phyloP scores from a whole-genome alignment of 2,329 filamentous ascomycete genomes.

The Lecanoromycetidae sp. region DNA sequence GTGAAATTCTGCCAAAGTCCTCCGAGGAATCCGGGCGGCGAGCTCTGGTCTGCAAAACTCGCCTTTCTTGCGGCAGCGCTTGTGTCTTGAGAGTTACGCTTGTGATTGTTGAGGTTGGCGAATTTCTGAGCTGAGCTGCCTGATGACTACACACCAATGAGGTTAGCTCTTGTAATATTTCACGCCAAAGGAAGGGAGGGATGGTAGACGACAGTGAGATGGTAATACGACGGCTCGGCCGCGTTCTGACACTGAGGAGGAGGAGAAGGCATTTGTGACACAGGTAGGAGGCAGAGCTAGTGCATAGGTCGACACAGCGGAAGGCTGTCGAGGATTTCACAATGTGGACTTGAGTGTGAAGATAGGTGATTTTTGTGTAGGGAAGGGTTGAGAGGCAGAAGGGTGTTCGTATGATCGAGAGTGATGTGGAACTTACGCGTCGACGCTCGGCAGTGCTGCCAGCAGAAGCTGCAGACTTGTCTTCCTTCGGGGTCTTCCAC shows the following conservation, averaged over 20 bases:
- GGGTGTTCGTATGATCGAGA: neutral
- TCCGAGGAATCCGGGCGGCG: constrained; percentile 27
- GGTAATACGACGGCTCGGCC: too few relatives aligned
- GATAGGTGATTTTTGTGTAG: too few relatives aligned
- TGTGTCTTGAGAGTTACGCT: constrained; percentile 31
- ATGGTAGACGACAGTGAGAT: neutral
- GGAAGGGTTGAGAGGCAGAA: neutral
- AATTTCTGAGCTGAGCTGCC: constrained; percentile 20
- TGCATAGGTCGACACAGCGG: too few relatives aligned
- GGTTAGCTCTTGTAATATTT: neutral
- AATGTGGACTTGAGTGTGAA: too few relatives aligned
- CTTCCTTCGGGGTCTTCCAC: neutral
- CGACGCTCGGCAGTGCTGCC: constrained; percentile 12
- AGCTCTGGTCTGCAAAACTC: constrained; percentile 35
- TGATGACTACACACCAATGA: constrained; percentile 10
- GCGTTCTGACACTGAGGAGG: too few relatives aligned
- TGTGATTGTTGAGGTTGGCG: constrained; percentile 32
- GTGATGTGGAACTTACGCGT: constrained; percentile 10
- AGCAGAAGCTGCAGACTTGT: neutral
- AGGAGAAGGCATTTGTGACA: too few relatives aligned
- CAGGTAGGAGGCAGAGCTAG: too few relatives aligned
- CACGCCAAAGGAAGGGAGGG: neutral
- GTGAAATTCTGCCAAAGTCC: constrained; percentile 29
- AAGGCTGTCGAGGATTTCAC: too few relatives aligned
- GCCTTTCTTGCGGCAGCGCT: constrained; percentile 27